Evolutionary conservation across 371 early-diverging fungal genomes (phyloP).

Genomic region (Mortierella sp.): DNA sequence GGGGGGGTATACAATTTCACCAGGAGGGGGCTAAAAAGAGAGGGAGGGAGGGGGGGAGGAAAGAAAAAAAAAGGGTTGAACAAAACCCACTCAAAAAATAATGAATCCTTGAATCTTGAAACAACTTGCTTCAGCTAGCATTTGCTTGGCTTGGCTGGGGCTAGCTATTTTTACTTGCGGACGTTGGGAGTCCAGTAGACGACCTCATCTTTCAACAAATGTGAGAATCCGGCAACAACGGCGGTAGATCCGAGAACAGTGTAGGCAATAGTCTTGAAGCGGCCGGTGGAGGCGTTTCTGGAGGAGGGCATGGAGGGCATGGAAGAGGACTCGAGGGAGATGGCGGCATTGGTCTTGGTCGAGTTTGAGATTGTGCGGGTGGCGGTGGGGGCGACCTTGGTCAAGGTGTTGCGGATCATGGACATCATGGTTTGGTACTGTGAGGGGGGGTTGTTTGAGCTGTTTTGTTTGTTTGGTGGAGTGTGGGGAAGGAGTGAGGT

Average conservation of each 20-base stretch:
- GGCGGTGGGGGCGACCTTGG: constrained; percentile 27
- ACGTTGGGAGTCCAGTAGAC: constrained; percentile 51
- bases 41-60: too few relatives aligned
- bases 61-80: too few relatives aligned
- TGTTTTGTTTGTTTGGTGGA: not conserved
- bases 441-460: constrained; percentile 19
- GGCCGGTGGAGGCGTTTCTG: not conserved
- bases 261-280: constrained; percentile 24
- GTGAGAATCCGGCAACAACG: constrained; percentile 31
- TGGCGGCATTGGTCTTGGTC: constrained; percentile 27
- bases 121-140: too few relatives aligned
- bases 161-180: constrained; percentile 47
- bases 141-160: too few relatives aligned
- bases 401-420: constrained; percentile 35
- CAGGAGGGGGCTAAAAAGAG: too few relatives aligned
- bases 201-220: constrained; percentile 44
- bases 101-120: not conserved
- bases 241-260: constrained; percentile 30
- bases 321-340: constrained; percentile 22
- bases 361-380: constrained; percentile 36
- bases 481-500: too few relatives aligned
- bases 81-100: too few relatives aligned
- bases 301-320: constrained; percentile 14
- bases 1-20: too few relatives aligned
- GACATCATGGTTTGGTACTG: constrained; percentile 28